Evolutionary conservation across 2,329 filamentous ascomycete genomes (phyloP), one percentile per base, ranked within the genome.

Genomic region (Cadophora sp.): DNA sequence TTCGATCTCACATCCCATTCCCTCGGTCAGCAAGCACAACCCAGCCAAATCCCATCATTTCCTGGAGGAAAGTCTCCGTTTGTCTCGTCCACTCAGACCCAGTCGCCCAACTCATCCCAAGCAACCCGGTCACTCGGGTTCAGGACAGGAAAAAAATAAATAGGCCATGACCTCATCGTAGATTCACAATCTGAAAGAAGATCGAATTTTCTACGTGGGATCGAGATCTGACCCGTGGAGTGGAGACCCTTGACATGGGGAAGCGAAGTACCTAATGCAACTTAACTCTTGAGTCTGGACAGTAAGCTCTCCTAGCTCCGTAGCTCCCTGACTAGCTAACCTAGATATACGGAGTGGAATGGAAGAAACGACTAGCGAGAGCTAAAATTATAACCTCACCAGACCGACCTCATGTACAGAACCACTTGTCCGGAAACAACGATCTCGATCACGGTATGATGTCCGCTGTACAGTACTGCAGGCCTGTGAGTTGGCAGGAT

Each of bases 171-270:
- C 51, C 51, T 55, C 51, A 55, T 31, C 51, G 43, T 22, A 22
- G 43, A 48, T 48, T 48, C 51, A 55, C 51, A 55, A 29, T 31
- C 16, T 26, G 24, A 55, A n/a, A 55, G 51, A 55, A 55, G 51
- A 55, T 55, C 51, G 51, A 29, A 31, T 55, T 55, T n/a, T 27
- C 26, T 29, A 8, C 51, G 51, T 19, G 51, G 51, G 27, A 62
- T 43, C 31, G 31, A 14, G 56, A 60, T 60, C n/a, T 43, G 40
- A 29, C 19, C 11, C 50, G 40, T 11, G 26, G 37, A 46, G 34
- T 43, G 34, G 37, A 22, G 37, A 62, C 40, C 37, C 59, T 48
- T 9, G 43, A 48, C 43, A 48, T 48, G 43, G 37, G 27, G 14
- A n/a, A 50, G 16, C 22, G 26, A 62, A 12, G 37, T 7, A 19